phyloP scores from a whole-genome alignment of 2,329 filamentous ascomycete genomes.

The Lasiodiplodia gonubiensis region DNA sequence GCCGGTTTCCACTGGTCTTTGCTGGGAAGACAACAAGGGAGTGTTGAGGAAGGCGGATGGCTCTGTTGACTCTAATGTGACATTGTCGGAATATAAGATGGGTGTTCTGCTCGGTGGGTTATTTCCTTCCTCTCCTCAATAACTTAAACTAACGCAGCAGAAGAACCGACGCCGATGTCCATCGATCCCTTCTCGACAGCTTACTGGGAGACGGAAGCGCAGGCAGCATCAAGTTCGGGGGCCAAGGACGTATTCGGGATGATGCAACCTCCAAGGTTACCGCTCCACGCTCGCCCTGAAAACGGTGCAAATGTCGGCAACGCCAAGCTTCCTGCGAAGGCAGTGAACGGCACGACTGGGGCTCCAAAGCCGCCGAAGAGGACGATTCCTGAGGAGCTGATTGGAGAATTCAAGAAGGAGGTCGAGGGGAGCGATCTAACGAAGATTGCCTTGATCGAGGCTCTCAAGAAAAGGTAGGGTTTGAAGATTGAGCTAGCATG shows the following conservation, averaged over 20 bases:
- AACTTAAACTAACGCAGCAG: not conserved
- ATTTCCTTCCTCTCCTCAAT: not conserved
- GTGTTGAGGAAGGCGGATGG: conserved; percentile 53
- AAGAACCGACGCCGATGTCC: conserved; percentile 57
- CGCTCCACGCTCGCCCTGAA: conserved; percentile 48
- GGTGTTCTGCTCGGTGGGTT: conserved; percentile 73
- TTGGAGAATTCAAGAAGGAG: conserved; percentile 71
- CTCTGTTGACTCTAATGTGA: conserved; percentile 48
- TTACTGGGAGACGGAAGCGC: conserved; percentile 69
- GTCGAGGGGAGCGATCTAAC: conserved; percentile 74
- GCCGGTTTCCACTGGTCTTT: conserved; percentile 79
- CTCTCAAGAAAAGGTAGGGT: conserved; percentile 71
- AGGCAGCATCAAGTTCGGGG: not conserved
- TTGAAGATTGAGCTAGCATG: too few relatives aligned
- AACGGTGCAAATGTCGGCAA: conserved; percentile 32
- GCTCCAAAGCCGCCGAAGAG: conserved; percentile 49
- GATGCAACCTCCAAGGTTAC: conserved; percentile 51
- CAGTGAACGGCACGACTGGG: conserved; percentile 34
- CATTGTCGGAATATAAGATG: conserved; percentile 66
- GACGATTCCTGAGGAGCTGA: conserved; percentile 63
- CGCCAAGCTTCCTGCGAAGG: conserved; percentile 31
- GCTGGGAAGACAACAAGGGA: conserved; percentile 70
- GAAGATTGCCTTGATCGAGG: conserved; percentile 76
- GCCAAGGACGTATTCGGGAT: conserved; percentile 33
- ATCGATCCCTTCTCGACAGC: conserved; percentile 85